Base-by-base conservation (phyloP, 108 stramenopile genomes). In the Chaetoceros tenuissimus region DNA sequence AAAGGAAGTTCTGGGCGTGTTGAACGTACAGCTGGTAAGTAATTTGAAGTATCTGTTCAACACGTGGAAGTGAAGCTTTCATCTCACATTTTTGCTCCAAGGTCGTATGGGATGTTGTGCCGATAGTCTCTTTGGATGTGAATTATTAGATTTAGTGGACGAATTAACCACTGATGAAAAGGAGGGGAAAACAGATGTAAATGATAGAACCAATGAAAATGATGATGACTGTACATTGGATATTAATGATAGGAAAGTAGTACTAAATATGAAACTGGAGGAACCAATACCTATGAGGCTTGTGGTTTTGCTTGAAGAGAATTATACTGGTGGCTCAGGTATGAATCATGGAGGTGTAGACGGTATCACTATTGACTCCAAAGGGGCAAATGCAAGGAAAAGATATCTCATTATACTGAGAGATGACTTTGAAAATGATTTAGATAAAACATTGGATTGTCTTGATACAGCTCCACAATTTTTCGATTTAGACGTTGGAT, bases 321-420 rank as follows among this genome's bases (percentile, higher is more conserved):
- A 24, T 22, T 92, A 92, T 53, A 56, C 48, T 46, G 85, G 84
- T 46, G 90, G 90, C 13, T 77, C 80, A 45, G 90, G 86, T 18
- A 24, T 68, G 26, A 56, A 68, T 28, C 86, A 92, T 61, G 86
- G 86, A 25, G 77, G 75, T 20, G 79, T 90, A 5, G 69, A 82
- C 40, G 78, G 71, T 49, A 47, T 79, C 44, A 28, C 62, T 22
- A 57, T 30, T 53, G 34, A 57, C 24, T 65, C 67, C 46, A 53
- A 59, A 0, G 22, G 5, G 45, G 53, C 31, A 24, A 3, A 16
- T 8, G 44, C 57, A 47, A 52, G 71, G 30, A 81, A 81, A 2
- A 78, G 90, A 40, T 62, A 75, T 28, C 51, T 87, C 46, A 66
- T 86, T 21, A 67, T 82, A 22, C 13, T 87, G 21, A 73, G 69